A percentile compares a stretch with the other conserved stretches of the same genome.
phyloP scores from a whole-genome alignment of 2,329 filamentous ascomycete species.

The Akanthomyces lecanii region DNA sequence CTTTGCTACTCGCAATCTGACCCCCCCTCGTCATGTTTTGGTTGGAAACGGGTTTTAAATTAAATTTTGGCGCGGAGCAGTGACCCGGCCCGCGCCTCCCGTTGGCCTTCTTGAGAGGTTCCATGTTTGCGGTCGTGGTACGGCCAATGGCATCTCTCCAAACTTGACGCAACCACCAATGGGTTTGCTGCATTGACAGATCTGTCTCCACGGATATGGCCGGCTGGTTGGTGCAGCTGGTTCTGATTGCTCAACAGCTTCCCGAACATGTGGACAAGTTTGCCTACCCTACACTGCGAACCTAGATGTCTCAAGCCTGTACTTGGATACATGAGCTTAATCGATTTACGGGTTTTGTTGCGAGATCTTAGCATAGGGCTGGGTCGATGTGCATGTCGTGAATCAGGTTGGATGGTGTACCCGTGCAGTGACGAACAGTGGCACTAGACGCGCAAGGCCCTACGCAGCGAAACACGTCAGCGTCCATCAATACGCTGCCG shows the following conservation, averaged over 20 bases:
- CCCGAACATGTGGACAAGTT: background rate
- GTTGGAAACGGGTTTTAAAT: background rate
- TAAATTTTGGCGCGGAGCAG: background rate
- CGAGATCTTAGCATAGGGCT: background rate
- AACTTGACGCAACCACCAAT: background rate
- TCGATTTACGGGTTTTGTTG: too few relatives aligned
- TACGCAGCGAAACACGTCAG: background rate
- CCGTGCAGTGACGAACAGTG: background rate
- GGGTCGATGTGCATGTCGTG: too few relatives aligned
- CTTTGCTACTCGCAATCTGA: background rate
- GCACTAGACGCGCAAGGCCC: background rate
- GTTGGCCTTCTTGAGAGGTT: background rate
- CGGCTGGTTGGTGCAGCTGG: background rate
- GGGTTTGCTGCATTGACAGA: background rate
- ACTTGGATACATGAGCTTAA: too few relatives aligned
- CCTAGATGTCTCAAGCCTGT: too few relatives aligned
- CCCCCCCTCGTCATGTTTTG: background rate
- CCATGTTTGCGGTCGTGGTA: background rate
- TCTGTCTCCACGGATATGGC: background rate
- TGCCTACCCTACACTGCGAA: background rate
- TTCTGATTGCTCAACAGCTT: background rate
- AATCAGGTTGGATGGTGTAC: background rate
- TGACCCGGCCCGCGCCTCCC: background rate
- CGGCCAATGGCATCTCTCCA: background rate
- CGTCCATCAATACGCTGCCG: background rate